Conservation (phyloP, 768 basidiomycete genomes). For the Mycena rebaudengoi region DNA sequence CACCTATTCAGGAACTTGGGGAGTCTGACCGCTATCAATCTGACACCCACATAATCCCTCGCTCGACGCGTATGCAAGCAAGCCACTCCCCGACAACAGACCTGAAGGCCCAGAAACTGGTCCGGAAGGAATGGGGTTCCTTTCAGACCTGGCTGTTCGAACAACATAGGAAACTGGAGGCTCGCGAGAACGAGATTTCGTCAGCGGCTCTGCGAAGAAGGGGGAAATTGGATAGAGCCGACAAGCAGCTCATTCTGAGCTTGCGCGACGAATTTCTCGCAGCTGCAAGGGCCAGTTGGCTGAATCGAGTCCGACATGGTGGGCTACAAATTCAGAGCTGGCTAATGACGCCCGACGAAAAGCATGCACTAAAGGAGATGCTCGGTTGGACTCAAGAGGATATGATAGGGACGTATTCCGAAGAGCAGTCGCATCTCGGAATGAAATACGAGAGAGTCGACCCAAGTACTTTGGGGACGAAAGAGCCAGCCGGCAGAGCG, state of each 20-base stretch:
- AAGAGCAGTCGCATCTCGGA: conserved; percentile 20
- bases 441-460: conserved; percentile 23
- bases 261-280: conserved; percentile 18
- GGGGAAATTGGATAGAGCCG: conserved; percentile 9
- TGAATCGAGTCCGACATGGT: conserved; percentile 19
- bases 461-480: conserved; percentile 13
- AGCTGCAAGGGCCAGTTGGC: conserved; percentile 18
- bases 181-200: conserved; percentile 16
- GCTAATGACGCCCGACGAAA: conserved; percentile 28
- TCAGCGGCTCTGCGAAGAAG: conserved; percentile 6
- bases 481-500: conserved; percentile 7
- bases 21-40: too few relatives aligned
- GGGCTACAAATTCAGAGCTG: conserved; percentile 24
- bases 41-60: too few relatives aligned
- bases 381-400: conserved; percentile 22
- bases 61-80: conserved; percentile 17
- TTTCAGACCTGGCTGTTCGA: conserved; percentile 23
- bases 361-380: conserved; percentile 10
- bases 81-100: conserved; percentile 24
- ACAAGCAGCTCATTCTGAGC: conserved; percentile 11
- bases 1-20: too few relatives aligned
- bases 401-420: conserved; percentile 23
- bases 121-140: conserved; percentile 22
- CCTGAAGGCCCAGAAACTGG: conserved; percentile 24
- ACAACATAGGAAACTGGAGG: conserved; percentile 8